Conservation (phyloP, 2,329 filamentous ascomycete genomes). For the Neurospora sp. region DNA sequence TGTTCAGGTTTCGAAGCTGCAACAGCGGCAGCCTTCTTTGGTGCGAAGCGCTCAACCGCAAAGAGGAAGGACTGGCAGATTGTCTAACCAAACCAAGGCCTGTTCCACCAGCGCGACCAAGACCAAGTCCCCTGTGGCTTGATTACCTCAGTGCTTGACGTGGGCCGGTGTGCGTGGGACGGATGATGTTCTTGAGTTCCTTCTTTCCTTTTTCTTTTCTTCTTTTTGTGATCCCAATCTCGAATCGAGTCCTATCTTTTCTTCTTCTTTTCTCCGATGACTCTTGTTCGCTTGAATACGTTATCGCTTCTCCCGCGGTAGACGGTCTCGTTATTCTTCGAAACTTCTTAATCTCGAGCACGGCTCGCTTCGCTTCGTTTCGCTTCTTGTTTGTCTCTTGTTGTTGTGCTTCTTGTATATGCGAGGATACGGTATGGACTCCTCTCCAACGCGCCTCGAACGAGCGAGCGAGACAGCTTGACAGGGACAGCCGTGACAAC, state of each 20-base stretch:
- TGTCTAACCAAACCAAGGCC: not conserved
- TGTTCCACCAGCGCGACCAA: constrained; percentile 11
- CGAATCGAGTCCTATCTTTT: constrained; percentile 1
- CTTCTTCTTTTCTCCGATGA: constrained; percentile 4
- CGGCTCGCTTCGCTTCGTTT: constrained; percentile 7
- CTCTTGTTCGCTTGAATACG: constrained; percentile 2
- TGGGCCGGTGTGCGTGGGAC: not conserved
- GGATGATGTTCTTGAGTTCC: constrained; percentile 3
- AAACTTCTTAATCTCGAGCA: constrained; percentile 7
- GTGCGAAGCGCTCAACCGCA: constrained; percentile 14
- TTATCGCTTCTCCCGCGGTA: constrained; percentile 1
- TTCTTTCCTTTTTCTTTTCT: constrained; percentile 4
- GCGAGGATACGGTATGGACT: not conserved
- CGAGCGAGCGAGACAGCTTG: not conserved
- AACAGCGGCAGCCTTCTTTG: constrained; percentile 16
- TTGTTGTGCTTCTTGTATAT: not conserved
- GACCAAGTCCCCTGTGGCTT: constrained; percentile 10
- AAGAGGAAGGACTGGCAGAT: constrained; percentile 10
- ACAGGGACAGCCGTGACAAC: not conserved
- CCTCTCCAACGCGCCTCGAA: not conserved
- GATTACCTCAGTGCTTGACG: constrained; percentile 7
- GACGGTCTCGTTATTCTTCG: constrained; percentile 5
- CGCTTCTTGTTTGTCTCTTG: not conserved
- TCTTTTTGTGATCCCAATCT: not conserved
- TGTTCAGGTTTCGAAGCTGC: constrained; percentile 22